Base-by-base conservation (phyloP, 495 filamentous ascomycete genomes). In the Xylaria bambusicola region DNA sequence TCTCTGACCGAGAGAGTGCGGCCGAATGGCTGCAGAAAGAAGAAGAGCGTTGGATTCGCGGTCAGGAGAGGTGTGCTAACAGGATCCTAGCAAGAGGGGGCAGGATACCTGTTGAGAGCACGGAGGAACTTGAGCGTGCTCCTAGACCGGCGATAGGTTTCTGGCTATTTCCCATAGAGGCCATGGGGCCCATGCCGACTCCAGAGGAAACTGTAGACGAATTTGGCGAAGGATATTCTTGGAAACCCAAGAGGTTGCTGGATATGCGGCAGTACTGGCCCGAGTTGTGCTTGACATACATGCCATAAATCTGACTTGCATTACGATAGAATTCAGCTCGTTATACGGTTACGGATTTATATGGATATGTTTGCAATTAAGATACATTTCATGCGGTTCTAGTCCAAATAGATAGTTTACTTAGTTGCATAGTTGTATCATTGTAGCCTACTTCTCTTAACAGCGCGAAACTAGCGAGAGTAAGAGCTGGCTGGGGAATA, bases 231-330 rank as follows among this genome's bases (percentile, higher is more conserved):
- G 2, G 20, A 10, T 27, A 1, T 21, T 1, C 8, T n/a, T 53
- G 51, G 51, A 20, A 40, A 35, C 6, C 20, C 12, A 40, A 38
- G 35, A 38, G 38, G 18, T 31, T 53, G 13, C 20, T 53, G 24
- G 51, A 53, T 41, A 53, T 53, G 51, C 33, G 35, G 23, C 33
- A 53, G 38, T 7, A 38, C 51, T 53, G 51, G 33, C 51, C 51
- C 2, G 51, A 53, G 12, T 18, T 53, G 6, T 53, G 51, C 13
- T 40, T 53, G 17, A 21, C 51, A 29, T 40, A 35, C 24, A 38
- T 53, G 51, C 38, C 51, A 10, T 53, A 40, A n/a, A n/a, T n/a
- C n/a, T n/a, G n/a, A n/a, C n/a, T n/a, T n/a, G n/a, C n/a, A n/a
- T n/a, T n/a, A n/a, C n/a, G n/a, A n/a, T n/a, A n/a, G n/a, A n/a